phyloP scores from a whole-genome alignment of 2,329 filamentous ascomycete species.

The Cladorrhinum sp. region DNA sequence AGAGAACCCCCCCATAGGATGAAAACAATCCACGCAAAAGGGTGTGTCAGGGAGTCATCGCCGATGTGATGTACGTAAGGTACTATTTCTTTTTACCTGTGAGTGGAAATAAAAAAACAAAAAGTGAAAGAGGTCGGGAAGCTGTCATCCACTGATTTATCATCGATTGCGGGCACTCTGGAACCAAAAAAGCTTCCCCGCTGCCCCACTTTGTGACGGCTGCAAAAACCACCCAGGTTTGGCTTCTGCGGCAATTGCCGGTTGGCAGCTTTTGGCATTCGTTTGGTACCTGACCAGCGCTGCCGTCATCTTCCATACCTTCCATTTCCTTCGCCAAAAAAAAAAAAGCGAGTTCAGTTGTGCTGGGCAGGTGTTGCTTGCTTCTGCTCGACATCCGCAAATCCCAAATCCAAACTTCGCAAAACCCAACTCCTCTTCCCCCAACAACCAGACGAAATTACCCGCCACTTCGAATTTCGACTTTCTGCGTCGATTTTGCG shows the following conservation, averaged over 20 bases:
- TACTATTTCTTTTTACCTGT: not conserved
- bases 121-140: not conserved
- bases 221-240: not conserved
- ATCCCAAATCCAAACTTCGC: constrained; percentile 15
- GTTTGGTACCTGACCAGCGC: constrained; percentile 28
- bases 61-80: not conserved
- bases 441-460: constrained; percentile 11
- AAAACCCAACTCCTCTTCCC: constrained; percentile 11
- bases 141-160: not conserved
- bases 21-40: too few relatives aligned
- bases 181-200: not conserved
- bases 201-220: constrained; percentile 20
- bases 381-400: constrained; percentile 15
- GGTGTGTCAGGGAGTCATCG: too few relatives aligned
- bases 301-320: constrained; percentile 27
- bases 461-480: constrained; percentile 9
- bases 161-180: not conserved
- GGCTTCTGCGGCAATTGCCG: constrained; percentile 24
- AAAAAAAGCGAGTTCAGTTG: constrained; percentile 16
- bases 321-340: constrained; percentile 21
- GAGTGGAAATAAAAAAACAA: not conserved
- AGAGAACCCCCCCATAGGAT: too few relatives aligned
- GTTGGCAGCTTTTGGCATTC: constrained; percentile 8
- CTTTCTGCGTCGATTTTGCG: not conserved
- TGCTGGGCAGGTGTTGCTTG: constrained; percentile 9